These are phyloP conservation scores for Botrytis elliptica DNA, from an alignment of 2,329 filamentous ascomycete genomes.

Conservation along the genomic window DNA sequence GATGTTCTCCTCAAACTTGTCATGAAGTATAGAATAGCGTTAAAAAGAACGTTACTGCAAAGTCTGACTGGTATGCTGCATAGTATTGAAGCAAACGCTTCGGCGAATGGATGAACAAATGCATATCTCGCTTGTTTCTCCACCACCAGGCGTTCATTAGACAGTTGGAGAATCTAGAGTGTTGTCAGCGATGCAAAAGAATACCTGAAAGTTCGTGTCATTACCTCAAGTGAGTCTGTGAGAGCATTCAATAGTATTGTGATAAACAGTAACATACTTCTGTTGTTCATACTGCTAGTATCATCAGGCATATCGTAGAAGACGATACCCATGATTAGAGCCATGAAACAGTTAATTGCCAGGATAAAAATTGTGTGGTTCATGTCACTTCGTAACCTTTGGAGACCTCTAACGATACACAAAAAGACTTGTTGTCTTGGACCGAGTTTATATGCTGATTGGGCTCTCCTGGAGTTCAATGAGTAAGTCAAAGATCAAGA, in stretches of 20 bases:
- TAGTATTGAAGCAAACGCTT: conserved; percentile 86
- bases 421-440: conserved; percentile 72
- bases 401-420: conserved; percentile 81
- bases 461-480: conserved; percentile 46
- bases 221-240: conserved; percentile 54
- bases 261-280: conserved; percentile 66
- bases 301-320: conserved; percentile 59
- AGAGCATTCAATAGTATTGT: conserved; percentile 66
- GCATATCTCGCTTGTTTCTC: conserved; percentile 88
- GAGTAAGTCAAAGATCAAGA: neutral
- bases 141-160: conserved; percentile 84
- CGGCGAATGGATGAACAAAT: conserved; percentile 84
- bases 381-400: conserved; percentile 73
- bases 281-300: conserved; percentile 59
- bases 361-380: conserved; percentile 57
- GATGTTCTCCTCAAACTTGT: conserved; percentile 73
- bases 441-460: conserved; percentile 81
- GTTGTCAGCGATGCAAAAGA: neutral
- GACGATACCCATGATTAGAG: conserved; percentile 58
- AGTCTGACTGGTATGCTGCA: conserved; percentile 84
- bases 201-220: neutral
- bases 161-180: conserved; percentile 67
- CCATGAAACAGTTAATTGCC: conserved; percentile 45
- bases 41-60: conserved; percentile 61
- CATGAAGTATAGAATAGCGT: conserved; percentile 82